Percentiles rank a stretch among this genome's conserved stretches.
Evolutionary conservation across 78 protist genomes (phyloP).

Genomic region (Polysphondylium violaceum): DNA sequence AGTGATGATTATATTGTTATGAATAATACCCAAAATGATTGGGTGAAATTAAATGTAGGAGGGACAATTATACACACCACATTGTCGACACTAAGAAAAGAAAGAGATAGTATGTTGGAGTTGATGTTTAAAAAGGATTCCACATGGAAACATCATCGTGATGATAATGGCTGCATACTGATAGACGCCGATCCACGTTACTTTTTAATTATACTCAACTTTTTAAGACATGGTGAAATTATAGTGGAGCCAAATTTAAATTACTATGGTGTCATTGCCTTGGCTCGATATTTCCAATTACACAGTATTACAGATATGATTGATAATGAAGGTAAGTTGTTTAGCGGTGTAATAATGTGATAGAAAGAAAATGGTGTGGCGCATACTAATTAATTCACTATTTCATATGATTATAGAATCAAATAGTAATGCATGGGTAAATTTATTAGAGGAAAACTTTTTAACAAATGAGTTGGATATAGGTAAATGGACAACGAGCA

Average conservation of each 20-base stretch:
- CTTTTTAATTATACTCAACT: conserved; percentile 59
- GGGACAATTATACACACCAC: conserved; percentile 68
- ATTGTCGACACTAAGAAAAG: conserved; percentile 54
- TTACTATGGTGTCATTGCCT: conserved; percentile 63
- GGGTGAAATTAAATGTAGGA: conserved; percentile 73
- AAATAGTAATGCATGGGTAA: conserved; percentile 46
- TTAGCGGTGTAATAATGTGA: neutral
- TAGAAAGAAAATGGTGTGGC: too few species aligned
- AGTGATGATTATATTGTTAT: conserved; percentile 21
- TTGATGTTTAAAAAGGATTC: conserved; percentile 53
- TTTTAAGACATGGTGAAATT: conserved; percentile 73
- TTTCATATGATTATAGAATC: conserved; percentile 14
- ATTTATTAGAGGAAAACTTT: conserved; percentile 58
- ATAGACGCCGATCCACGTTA: conserved; percentile 78
- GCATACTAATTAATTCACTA: too few species aligned
- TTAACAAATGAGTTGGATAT: conserved; percentile 26
- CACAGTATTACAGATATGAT: conserved; percentile 39
- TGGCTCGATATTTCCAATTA: conserved; percentile 57
- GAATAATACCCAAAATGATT: conserved; percentile 30
- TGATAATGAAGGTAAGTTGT: conserved; percentile 51
- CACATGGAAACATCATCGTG: conserved; percentile 62
- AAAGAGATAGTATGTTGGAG: conserved; percentile 52
- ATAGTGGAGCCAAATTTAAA: conserved; percentile 61
- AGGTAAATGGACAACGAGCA: conserved; percentile 42
- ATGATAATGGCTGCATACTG: conserved; percentile 64